Percentiles rank a stretch among this genome's conserved stretches.
These are phyloP conservation scores for Pyricularia sp. DNA, from an alignment of 2,329 filamentous ascomycete species.

Conservation along the genomic window DNA sequence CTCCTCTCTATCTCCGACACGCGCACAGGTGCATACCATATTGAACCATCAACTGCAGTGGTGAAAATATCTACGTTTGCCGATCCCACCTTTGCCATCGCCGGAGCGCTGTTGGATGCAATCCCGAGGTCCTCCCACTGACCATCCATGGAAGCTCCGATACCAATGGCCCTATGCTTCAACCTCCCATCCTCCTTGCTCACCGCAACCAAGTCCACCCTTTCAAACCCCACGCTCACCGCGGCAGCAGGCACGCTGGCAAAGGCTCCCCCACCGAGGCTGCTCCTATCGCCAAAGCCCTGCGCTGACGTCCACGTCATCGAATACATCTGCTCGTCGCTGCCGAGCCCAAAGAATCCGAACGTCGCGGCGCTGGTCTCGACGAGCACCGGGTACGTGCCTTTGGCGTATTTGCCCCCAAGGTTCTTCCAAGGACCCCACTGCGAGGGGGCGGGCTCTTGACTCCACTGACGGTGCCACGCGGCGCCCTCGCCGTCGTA, in stretches of 20 bases:
- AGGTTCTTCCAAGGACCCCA: background rate
- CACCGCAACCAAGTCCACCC: constrained; percentile 2
- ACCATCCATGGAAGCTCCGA: background rate
- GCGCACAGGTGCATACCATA: background rate
- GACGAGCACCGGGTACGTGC: constrained; percentile 2
- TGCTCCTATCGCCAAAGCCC: background rate
- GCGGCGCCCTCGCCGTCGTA: background rate
- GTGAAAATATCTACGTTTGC: background rate
- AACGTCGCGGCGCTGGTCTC: background rate
- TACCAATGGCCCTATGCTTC: background rate
- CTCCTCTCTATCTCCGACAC: background rate
- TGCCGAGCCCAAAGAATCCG: constrained; percentile 3
- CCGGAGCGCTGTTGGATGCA: background rate
- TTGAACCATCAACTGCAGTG: background rate
- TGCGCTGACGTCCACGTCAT: background rate
- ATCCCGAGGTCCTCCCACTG: constrained; percentile 3
- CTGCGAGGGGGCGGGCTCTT: background rate
- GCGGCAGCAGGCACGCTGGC: constrained; percentile 1
- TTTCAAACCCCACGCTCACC: background rate
- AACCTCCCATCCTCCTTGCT: constrained; percentile 1
- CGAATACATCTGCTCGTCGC: background rate
- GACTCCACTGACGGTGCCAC: background rate
- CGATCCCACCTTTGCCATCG: background rate
- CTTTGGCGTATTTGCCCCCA: background rate
- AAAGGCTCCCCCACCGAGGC: background rate